Conservation (phyloP, 2,329 filamentous ascomycete genomes). For the Trichoderma koningii region DNA sequence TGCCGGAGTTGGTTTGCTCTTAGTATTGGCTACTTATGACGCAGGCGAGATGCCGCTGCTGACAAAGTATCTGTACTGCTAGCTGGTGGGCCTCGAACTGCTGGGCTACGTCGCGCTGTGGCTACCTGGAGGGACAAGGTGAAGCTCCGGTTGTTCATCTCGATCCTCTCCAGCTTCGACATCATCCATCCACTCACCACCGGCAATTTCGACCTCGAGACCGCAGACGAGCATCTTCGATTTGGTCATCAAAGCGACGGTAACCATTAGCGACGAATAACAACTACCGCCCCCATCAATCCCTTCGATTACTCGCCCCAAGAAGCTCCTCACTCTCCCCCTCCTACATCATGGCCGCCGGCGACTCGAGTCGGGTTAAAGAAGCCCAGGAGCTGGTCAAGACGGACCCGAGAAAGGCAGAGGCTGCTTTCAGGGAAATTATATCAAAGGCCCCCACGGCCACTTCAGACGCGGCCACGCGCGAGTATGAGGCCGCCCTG, state of each 20-base stretch:
- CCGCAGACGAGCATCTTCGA: slow-evolving; percentile 1
- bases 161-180: slow-evolving; percentile 15
- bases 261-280: not conserved
- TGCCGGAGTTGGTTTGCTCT: not conserved
- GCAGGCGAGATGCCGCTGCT: not conserved
- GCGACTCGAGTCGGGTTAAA: slow-evolving; percentile 69
- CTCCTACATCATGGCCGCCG: slow-evolving; percentile 54
- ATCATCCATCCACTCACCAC: not conserved
- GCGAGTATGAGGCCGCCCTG: slow-evolving; percentile 88
- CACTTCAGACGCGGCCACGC: slow-evolving; percentile 79
- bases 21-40: not conserved
- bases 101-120: slow-evolving; percentile 36
- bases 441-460: slow-evolving; percentile 81
- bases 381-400: slow-evolving; percentile 86
- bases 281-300: not conserved
- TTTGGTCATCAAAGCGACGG: not conserved
- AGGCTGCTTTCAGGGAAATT: slow-evolving; percentile 86
- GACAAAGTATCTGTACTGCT: not conserved
- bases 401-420: slow-evolving; percentile 79
- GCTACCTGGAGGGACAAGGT: slow-evolving; percentile 39
- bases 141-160: slow-evolving; percentile 26
- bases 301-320: not conserved
- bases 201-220: not conserved
- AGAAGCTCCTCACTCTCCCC: not conserved
- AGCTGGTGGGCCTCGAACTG: not conserved